A percentile compares a stretch with the other conserved stretches of the same genome.
These are phyloP conservation scores for Hirsutella thompsonii DNA, from an alignment of 2,329 filamentous ascomycete species.

Conservation along the genomic window DNA sequence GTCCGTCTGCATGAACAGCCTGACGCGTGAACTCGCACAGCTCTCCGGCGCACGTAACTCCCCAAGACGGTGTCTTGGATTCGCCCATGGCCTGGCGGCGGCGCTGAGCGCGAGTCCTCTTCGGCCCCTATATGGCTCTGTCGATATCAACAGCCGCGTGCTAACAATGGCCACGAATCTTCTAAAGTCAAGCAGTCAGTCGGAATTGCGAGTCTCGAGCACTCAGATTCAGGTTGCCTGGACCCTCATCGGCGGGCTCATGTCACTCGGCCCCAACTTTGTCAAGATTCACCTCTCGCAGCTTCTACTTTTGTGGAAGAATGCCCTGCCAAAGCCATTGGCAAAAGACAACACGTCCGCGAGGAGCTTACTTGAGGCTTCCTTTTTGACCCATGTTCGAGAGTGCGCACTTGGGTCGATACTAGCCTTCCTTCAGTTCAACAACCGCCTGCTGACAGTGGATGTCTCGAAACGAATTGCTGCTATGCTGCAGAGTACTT, in stretches of 20 bases:
- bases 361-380: conserved; percentile 74
- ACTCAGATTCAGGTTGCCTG: conserved; percentile 97
- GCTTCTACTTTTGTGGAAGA: conserved; percentile 89
- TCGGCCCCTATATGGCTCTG: conserved; percentile 84
- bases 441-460: conserved; percentile 78
- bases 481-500: conserved; percentile 89
- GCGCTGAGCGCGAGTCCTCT: conserved; percentile 80
- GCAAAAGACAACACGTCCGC: conserved; percentile 81
- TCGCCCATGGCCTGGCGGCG: conserved; percentile 82
- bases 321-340: conserved; percentile 87
- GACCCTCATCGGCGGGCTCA: conserved; percentile 91
- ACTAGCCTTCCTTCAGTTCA: conserved; percentile 84
- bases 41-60: conserved; percentile 65
- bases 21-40: conserved; percentile 73
- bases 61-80: conserved; percentile 73
- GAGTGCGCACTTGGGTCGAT: conserved; percentile 91
- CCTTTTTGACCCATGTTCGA: conserved; percentile 85
- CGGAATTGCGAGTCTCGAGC: conserved; percentile 78
- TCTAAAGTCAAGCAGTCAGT: conserved; percentile 83
- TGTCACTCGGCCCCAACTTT: conserved; percentile 94
- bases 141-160: conserved; percentile 88
- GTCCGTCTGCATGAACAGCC: conserved; percentile 92
- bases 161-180: conserved; percentile 84
- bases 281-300: conserved; percentile 97
- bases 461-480: conserved; percentile 91